A percentile compares a stretch with the other conserved stretches of the same genome.
These are phyloP conservation scores for Metarhizium brunneum DNA, from an alignment of 2,329 filamentous ascomycete genomes.

Conservation along the genomic window DNA sequence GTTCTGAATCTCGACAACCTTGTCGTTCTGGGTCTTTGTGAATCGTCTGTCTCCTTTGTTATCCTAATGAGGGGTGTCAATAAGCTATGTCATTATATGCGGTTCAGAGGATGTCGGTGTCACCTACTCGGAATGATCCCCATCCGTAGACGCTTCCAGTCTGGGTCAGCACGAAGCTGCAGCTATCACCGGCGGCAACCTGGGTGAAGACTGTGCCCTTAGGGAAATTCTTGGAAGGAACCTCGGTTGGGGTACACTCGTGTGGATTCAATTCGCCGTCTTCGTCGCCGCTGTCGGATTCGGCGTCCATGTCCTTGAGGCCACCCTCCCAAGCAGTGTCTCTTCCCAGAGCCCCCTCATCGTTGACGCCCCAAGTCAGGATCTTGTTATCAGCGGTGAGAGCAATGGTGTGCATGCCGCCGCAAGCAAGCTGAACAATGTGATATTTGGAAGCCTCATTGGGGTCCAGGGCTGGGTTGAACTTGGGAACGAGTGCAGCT, in stretches of 20 bases:
- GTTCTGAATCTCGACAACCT: slow-evolving; percentile 34
- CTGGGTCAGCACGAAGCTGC: slow-evolving; percentile 66
- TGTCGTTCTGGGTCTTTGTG: slow-evolving; percentile 44
- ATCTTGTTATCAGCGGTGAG: slow-evolving; percentile 75
- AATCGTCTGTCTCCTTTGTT: slow-evolving; percentile 20
- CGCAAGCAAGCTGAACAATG: slow-evolving; percentile 67
- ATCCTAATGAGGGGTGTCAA: slow-evolving; percentile 3
- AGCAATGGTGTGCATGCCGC: slow-evolving; percentile 73
- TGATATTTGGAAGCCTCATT: slow-evolving; percentile 50
- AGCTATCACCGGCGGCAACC: slow-evolving; percentile 64
- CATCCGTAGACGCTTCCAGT: slow-evolving; percentile 73
- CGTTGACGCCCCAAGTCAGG: slow-evolving; percentile 81
- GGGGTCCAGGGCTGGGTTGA: slow-evolving; percentile 67
- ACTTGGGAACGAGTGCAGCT: slow-evolving; percentile 22
- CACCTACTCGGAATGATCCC: slow-evolving; percentile 66
- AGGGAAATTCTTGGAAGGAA: slow-evolving; percentile 50
- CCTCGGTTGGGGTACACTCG: slow-evolving; percentile 57
- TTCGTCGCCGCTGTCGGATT: slow-evolving; percentile 46
- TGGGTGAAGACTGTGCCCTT: slow-evolving; percentile 52
- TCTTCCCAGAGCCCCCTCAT: slow-evolving; percentile 71
- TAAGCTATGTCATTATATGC: not conserved
- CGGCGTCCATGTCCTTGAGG: slow-evolving; percentile 41
- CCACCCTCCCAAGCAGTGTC: slow-evolving; percentile 62
- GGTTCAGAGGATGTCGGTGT: slow-evolving; percentile 22
- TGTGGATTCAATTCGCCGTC: slow-evolving; percentile 61